These are phyloP conservation scores for Xylaria sp. DNA, from an alignment of 2,329 filamentous ascomycete genomes.

Conservation along the genomic window DNA sequence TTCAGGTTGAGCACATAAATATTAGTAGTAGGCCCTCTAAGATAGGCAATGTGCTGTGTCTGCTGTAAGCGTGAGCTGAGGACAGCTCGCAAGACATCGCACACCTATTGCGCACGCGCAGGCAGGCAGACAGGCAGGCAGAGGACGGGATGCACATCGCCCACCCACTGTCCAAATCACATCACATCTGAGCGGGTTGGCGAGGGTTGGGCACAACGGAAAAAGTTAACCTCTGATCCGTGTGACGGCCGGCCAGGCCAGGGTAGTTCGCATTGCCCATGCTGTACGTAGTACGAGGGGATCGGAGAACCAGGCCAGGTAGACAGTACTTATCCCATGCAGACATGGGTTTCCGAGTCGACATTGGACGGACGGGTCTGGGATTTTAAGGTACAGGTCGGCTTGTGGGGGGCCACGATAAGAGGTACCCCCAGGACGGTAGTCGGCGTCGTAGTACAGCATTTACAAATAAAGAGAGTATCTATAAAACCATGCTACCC, in stretches of 20 bases:
- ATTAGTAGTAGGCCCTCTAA: too few relatives aligned
- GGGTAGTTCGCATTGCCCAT: constrained; percentile 1
- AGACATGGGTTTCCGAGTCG: too few relatives aligned
- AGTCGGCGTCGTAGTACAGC: background rate
- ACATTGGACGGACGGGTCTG: too few relatives aligned
- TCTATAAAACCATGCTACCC: background rate
- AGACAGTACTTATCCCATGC: background rate
- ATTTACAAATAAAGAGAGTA: constrained; percentile 2
- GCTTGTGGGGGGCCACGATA: constrained; percentile 26
- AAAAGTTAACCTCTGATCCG: constrained; percentile 16
- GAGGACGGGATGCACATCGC: background rate
- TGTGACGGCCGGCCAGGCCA: constrained; percentile 5
- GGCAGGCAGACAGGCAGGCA: too few relatives aligned
- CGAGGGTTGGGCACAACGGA: background rate
- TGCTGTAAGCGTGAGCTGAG: constrained; percentile 10
- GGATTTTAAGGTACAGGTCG: constrained; percentile 4
- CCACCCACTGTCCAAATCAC: background rate
- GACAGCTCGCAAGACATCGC: too few relatives aligned
- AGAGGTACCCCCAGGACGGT: constrained; percentile 9
- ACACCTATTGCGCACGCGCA: too few relatives aligned
- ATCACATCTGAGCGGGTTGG: constrained; percentile 14
- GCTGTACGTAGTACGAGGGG: too few relatives aligned
- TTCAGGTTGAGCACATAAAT: too few relatives aligned
- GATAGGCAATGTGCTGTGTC: too few relatives aligned
- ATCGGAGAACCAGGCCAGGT: background rate